Conservation (phyloP, 225 moss, liverwort and hornwort species). For the Antitrichia curtipendula region DNA sequence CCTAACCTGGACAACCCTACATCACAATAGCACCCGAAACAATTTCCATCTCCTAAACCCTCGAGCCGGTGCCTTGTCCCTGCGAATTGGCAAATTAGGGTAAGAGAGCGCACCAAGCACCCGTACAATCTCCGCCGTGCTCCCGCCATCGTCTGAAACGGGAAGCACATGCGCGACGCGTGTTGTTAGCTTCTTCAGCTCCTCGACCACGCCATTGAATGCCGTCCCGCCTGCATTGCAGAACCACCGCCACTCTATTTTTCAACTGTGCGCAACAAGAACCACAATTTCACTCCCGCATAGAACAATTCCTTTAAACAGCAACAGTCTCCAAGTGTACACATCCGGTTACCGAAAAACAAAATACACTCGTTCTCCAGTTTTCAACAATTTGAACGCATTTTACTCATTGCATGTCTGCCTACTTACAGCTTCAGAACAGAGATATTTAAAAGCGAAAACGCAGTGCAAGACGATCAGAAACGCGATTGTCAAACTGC, state of each 20-base stretch:
- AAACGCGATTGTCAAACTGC: background rate
- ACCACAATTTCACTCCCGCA: background rate
- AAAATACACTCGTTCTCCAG: background rate
- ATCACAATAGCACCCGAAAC: background rate
- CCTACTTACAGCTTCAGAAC: background rate
- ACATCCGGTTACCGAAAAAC: background rate
- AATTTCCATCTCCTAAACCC: background rate
- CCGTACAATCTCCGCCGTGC: constrained; percentile 97
- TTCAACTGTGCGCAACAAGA: background rate
- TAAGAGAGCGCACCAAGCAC: constrained; percentile 58
- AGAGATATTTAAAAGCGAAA: background rate
- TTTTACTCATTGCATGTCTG: background rate
- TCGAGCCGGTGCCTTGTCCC: background rate
- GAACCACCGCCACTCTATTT: background rate
- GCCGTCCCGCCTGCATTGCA: constrained; percentile 78
- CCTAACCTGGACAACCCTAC: background rate
- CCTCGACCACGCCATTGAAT: constrained; percentile 97
- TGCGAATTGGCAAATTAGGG: background rate
- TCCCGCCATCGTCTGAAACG: constrained; percentile 95
- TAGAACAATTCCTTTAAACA: background rate
- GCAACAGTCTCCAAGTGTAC: background rate
- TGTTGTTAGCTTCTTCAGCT: constrained; percentile 89
- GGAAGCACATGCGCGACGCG: constrained; percentile 98
- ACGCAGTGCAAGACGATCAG: background rate
- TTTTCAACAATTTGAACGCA: background rate